phyloP scores from a whole-genome alignment of 2,329 filamentous ascomycete genomes.

The Neofusicoccum kwambonambiense region DNA sequence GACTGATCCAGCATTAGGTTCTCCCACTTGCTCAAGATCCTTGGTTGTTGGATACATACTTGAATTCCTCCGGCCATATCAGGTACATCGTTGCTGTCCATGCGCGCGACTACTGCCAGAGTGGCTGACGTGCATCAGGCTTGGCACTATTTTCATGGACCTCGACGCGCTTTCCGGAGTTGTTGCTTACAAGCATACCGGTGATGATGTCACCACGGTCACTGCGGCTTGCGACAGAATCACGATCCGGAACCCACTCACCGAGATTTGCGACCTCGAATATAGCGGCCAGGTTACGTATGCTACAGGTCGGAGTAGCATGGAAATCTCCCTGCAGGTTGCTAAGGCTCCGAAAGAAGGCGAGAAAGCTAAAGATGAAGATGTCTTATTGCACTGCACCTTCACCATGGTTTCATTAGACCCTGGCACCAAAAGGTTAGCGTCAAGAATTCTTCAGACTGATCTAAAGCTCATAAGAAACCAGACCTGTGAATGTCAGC shows the following conservation, averaged over 20 bases:
- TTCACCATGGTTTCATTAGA: slow-evolving; percentile 78
- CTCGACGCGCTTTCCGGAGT: slow-evolving; percentile 75
- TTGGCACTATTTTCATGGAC: slow-evolving; percentile 77
- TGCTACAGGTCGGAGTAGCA: slow-evolving; percentile 69
- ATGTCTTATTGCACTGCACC: slow-evolving; percentile 68
- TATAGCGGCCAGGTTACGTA: slow-evolving; percentile 69
- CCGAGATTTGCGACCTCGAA: slow-evolving; percentile 76
- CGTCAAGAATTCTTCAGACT: background rate
- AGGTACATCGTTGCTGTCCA: background rate
- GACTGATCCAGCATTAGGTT: slow-evolving; percentile 45
- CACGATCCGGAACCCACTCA: slow-evolving; percentile 67
- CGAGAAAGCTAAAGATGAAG: slow-evolving; percentile 55
- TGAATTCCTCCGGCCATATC: slow-evolving; percentile 74
- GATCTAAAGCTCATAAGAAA: background rate
- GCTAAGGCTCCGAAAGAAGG: slow-evolving; percentile 64
- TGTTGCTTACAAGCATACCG: slow-evolving; percentile 72
- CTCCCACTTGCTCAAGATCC: slow-evolving; percentile 71
- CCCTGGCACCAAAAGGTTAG: slow-evolving; percentile 62
- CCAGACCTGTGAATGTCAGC: slow-evolving; percentile 59
- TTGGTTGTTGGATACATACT: slow-evolving; percentile 74
- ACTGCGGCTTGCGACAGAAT: slow-evolving; percentile 65
- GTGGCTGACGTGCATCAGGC: slow-evolving; percentile 32
- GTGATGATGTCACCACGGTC: slow-evolving; percentile 62
- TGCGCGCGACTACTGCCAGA: background rate
- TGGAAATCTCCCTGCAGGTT: slow-evolving; percentile 73